These are phyloP conservation scores for Zymoseptoria brevis DNA, from an alignment of 2,329 filamentous ascomycete genomes.

Conservation along the genomic window DNA sequence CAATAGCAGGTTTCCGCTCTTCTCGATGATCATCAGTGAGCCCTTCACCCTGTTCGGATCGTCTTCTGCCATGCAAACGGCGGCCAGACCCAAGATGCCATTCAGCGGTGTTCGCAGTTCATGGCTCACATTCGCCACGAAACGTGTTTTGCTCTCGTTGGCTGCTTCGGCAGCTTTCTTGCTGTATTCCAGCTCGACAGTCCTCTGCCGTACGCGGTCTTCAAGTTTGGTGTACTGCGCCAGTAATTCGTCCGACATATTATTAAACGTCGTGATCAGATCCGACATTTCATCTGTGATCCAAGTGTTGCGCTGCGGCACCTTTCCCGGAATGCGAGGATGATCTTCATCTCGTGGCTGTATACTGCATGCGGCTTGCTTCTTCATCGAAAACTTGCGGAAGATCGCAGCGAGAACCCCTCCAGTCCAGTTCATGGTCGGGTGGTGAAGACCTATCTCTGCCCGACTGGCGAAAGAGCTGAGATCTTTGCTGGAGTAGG, in stretches of 20 bases:
- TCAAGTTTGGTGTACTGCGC: conserved; percentile 81
- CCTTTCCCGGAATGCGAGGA: conserved; percentile 74
- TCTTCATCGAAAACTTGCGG: background rate
- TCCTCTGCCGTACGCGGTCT: conserved; percentile 74
- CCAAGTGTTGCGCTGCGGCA: conserved; percentile 64
- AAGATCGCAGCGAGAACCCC: background rate
- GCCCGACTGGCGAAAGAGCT: background rate
- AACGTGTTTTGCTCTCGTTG: conserved; percentile 93
- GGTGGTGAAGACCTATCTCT: background rate
- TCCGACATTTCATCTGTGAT: conserved; percentile 81
- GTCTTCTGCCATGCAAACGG: conserved; percentile 86
- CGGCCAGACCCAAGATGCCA: conserved; percentile 89
- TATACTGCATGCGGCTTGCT: background rate
- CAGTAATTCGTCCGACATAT: conserved; percentile 84
- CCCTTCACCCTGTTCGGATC: conserved; percentile 70
- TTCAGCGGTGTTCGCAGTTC: conserved; percentile 92
- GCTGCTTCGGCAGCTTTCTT: conserved; percentile 91
- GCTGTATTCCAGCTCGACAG: conserved; percentile 75
- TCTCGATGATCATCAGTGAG: conserved; percentile 80
- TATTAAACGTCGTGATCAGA: conserved; percentile 77
- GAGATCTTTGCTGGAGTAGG: background rate
- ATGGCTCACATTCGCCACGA: conserved; percentile 87
- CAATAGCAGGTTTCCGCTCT: conserved; percentile 73
- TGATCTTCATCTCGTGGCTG: conserved; percentile 40
- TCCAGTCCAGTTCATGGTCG: background rate